These are phyloP conservation scores for Suhomyces yuchorum DNA, from an alignment of 1,139 yeast species.

Conservation along the genomic window DNA sequence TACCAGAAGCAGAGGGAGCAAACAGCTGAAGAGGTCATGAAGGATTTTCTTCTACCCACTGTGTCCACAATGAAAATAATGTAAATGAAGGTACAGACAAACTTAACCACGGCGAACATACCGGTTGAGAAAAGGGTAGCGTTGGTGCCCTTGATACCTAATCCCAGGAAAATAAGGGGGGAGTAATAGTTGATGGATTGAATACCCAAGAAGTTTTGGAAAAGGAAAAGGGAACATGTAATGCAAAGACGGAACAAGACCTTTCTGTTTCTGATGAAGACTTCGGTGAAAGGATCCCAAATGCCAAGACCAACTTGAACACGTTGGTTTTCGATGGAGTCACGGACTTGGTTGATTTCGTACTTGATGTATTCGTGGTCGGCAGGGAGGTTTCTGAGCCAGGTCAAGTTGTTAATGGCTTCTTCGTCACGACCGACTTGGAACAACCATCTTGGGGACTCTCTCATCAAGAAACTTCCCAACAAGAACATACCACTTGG, in stretches of 20 bases:
- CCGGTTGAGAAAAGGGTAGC: slow-evolving; percentile 46
- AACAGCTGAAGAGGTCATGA: slow-evolving; percentile 39
- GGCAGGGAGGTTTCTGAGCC: slow-evolving; percentile 42
- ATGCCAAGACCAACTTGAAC: slow-evolving; percentile 38
- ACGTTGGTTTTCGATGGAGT: slow-evolving; percentile 29
- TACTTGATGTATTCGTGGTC: slow-evolving; percentile 40
- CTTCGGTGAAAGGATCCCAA: slow-evolving; percentile 42
- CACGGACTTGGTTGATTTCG: slow-evolving; percentile 35
- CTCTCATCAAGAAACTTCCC: slow-evolving; percentile 40
- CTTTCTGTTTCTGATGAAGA: slow-evolving; percentile 32
- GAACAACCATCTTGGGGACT: slow-evolving; percentile 45
- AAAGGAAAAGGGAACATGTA: slow-evolving; percentile 38
- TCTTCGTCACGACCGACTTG: slow-evolving; percentile 37
- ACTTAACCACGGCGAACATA: slow-evolving; percentile 46
- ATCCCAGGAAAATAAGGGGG: slow-evolving; percentile 41
- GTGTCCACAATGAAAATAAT: slow-evolving; percentile 42
- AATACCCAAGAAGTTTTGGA: slow-evolving; percentile 50
- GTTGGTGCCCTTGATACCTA: slow-evolving; percentile 44
- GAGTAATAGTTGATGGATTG: slow-evolving; percentile 51
- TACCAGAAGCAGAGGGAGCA: slow-evolving; percentile 48
- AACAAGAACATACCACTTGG: slow-evolving; percentile 43
- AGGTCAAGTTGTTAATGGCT: slow-evolving; percentile 38
- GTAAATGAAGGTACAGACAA: slow-evolving; percentile 39
- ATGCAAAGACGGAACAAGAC: slow-evolving; percentile 34
- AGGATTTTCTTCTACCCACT: slow-evolving; percentile 42